phyloP scores from a whole-genome alignment of 495 filamentous ascomycete genomes.

The Durotheca rogersii region DNA sequence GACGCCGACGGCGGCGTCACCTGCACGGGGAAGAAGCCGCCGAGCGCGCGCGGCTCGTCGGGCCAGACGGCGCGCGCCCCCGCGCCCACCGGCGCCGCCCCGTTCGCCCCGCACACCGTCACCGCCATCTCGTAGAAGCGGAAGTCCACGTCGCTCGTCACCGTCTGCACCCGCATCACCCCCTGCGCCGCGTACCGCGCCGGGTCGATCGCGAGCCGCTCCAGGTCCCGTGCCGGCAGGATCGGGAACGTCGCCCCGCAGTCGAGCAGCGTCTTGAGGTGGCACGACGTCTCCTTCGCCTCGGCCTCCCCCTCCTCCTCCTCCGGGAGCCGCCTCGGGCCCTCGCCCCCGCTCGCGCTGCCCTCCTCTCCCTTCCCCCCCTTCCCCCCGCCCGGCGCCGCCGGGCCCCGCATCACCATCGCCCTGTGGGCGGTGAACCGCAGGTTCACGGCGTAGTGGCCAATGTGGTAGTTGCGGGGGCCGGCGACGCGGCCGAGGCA shows the following conservation, averaged over 20 bases:
- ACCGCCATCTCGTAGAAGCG: conserved; percentile 48
- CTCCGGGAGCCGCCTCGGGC: neutral
- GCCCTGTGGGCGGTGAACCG: conserved; percentile 10
- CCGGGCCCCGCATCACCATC: neutral
- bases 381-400: too few relatives aligned
- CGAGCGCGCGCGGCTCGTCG: conserved; percentile 17
- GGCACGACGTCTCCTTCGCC: neutral
- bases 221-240: conserved; percentile 40
- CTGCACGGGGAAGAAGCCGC: conserved; percentile 28
- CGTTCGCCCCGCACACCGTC: conserved; percentile 28
- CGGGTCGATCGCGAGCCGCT: conserved; percentile 35
- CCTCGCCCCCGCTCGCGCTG: conserved; percentile 1
- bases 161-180: conserved; percentile 24
- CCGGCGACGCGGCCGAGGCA: conserved; percentile 16
- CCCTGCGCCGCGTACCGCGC: conserved; percentile 43
- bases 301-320: too few relatives aligned
- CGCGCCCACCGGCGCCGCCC: conserved; percentile 18
- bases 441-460: conserved; percentile 10
- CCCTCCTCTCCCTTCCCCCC: neutral
- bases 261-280: conserved; percentile 43
- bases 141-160: conserved; percentile 8
- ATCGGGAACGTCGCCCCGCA: conserved; percentile 47
- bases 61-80: conserved; percentile 30
- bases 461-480: conserved; percentile 10
- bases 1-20: conserved; percentile 20